Evolutionary conservation across 1,284 basidiomycete species (phyloP), one percentile per base, ranked within the genome.

Genomic region (Marasmius sp.): DNA sequence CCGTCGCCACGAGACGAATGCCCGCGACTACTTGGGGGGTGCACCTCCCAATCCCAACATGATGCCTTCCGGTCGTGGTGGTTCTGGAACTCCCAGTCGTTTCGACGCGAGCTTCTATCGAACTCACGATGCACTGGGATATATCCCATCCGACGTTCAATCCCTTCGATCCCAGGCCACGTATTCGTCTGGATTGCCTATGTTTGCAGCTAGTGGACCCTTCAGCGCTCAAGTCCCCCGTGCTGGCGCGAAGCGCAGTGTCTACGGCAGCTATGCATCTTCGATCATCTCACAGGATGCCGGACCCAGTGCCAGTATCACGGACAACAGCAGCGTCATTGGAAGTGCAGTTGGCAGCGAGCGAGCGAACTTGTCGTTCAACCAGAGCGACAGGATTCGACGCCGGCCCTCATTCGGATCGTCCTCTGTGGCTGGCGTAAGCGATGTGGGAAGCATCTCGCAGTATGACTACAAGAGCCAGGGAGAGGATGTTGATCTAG

Each of bases 91-190:
- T 3, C 93, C 93, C 16, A 94, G 91, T 70, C 91, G 94, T 60
- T 97, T 97, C 75, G 96, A 98, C 72, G 84, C 93, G 49, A 90
- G 89, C 71, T 99, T 97, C 81, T 98, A 96, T 75, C 89, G 95
- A 60, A 95, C 94, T 0, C 96, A 98, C 76, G 96, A 98, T 72
- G 87, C 95, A 0, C 83, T 98, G 63, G 89, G 93, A 8, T 98
- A 96, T 74, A 97, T 98, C 65, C 95, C 96, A 1, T 93, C 94
- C 18, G 97, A 98, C 70, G 92, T 90, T 12, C 95, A 97, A 73
- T 97, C 95, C 6, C 84, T 97, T 41, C 90, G 94, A 60, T 97
- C 95, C 6, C 96, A 97, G 75, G 94, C 95, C 0, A 95, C 94
- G 0, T 96, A 95, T 72, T 90, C 92, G 2, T 95, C 94, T 9